Percentiles rank a stretch among this genome's conserved stretches.
Conservation (phyloP, 2,329 filamentous ascomycete genomes). For the Fusarium tuaranense region DNA sequence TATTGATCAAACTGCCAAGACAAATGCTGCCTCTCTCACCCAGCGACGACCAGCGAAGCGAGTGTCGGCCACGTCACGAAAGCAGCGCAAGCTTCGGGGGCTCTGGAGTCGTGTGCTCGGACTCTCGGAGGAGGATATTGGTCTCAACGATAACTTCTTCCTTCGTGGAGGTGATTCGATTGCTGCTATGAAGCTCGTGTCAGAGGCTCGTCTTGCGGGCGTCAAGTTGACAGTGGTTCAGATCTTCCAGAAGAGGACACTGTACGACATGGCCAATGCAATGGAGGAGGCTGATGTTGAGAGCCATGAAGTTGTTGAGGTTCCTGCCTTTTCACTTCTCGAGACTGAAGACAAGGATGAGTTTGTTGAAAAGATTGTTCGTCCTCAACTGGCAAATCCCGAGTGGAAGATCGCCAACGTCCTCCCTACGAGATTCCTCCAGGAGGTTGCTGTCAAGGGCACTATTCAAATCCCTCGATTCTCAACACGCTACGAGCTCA, state of each 20-base stretch:
- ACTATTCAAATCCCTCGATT: constrained; percentile 63
- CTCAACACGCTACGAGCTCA: constrained; percentile 72
- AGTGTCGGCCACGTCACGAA: background rate
- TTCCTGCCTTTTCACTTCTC: background rate
- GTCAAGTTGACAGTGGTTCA: background rate
- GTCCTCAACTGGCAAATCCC: background rate
- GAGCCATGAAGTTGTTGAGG: background rate
- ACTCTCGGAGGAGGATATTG: background rate
- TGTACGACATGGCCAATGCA: background rate
- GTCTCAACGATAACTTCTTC: background rate
- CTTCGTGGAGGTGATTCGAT: background rate
- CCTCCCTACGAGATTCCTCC: background rate
- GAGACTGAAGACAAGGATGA: background rate
- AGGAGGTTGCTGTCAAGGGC: background rate
- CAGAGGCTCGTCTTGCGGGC: background rate
- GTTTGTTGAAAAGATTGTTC: background rate
- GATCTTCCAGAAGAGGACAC: background rate
- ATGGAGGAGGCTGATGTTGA: background rate
- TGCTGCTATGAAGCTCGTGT: background rate
- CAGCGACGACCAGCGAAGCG: background rate
- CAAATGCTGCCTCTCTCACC: background rate
- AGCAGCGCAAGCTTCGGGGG: background rate
- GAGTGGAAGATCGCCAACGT: background rate
- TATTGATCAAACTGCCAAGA: background rate
- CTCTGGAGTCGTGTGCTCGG: background rate